Evolutionary conservation across 371 early-diverging fungal genomes (phyloP).

Genomic region (Mucor piriformis): DNA sequence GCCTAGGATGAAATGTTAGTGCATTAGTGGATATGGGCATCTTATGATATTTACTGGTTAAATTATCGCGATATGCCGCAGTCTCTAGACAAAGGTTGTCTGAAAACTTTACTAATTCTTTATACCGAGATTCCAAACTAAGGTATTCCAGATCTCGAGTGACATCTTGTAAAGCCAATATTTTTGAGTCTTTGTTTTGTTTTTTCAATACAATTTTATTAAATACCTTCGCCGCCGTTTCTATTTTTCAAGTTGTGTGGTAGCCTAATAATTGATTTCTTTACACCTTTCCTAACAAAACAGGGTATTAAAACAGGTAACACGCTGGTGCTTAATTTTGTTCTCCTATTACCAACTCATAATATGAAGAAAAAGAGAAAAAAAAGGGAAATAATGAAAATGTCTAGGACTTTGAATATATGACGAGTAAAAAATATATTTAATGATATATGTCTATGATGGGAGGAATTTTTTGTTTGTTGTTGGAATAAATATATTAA

Average conservation of each 20-base stretch:
- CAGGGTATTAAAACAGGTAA: neutral
- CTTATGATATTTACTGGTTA: conserved; percentile 10
- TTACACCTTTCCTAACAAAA: conserved; percentile 33
- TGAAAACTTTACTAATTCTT: conserved; percentile 5
- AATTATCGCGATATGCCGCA: conserved; percentile 11
- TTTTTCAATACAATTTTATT: neutral
- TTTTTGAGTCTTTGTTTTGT: neutral
- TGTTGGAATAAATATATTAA: neutral
- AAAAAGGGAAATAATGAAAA: neutral
- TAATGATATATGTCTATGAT: neutral
- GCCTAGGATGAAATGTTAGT: conserved; percentile 23
- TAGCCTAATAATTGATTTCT: conserved; percentile 28
- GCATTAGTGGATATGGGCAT: neutral
- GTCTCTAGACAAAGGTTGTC: conserved; percentile 10
- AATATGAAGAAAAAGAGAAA: conserved; percentile 1
- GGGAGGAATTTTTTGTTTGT: neutral
- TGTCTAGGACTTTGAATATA: neutral
- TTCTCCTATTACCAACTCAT: conserved; percentile 1
- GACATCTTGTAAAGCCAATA: conserved; percentile 4
- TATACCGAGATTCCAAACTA: conserved; percentile 8
- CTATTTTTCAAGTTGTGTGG: conserved; percentile 30
- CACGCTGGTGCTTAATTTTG: neutral
- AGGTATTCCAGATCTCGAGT: conserved; percentile 14
- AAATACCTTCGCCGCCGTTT: conserved; percentile 22
- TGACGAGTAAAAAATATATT: neutral